phyloP scores from a whole-genome alignment of 805 yeast species.

The Ogataea pini region DNA sequence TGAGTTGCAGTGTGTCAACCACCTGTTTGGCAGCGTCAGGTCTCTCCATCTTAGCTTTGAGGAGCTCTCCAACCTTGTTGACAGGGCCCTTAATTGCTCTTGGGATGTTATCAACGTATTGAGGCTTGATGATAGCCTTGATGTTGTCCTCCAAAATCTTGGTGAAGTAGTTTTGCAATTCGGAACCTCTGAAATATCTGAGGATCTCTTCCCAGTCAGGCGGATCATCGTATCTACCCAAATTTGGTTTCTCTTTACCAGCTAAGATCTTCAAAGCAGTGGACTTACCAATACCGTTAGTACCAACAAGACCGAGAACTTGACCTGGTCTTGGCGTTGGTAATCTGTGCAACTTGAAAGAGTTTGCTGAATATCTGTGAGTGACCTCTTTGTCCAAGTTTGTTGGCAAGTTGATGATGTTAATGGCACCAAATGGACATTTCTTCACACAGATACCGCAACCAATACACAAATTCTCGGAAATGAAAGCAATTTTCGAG shows the following conservation, averaged over 20 bases:
- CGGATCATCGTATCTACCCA: slow-evolving; percentile 92
- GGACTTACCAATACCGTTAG: slow-evolving; percentile 98
- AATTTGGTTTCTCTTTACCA: slow-evolving; percentile 95
- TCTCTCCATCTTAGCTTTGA: slow-evolving; percentile 77
- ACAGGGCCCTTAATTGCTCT: slow-evolving; percentile 91
- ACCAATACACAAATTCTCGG: slow-evolving; percentile 94
- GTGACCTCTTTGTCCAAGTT: slow-evolving; percentile 90
- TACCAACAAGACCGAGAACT: slow-evolving; percentile 95
- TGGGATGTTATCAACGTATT: slow-evolving; percentile 96
- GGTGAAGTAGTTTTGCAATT: slow-evolving; percentile 93
- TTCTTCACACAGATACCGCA: slow-evolving; percentile 99
- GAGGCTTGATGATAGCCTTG: slow-evolving; percentile 98
- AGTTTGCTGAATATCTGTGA: slow-evolving; percentile 96
- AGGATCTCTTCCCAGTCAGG: slow-evolving; percentile 97
- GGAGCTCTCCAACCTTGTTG: slow-evolving; percentile 80
- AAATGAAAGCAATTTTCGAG: slow-evolving; percentile 89
- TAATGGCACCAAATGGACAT: slow-evolving; percentile 97
- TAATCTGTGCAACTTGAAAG: slow-evolving; percentile 93
- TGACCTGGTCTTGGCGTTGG: slow-evolving; percentile 99
- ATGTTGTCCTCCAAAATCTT: slow-evolving; percentile 91
- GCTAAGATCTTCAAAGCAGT: slow-evolving; percentile 96
- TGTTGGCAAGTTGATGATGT: slow-evolving; percentile 93
- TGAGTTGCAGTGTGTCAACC: slow-evolving; percentile 71
- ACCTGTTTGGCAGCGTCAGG: slow-evolving; percentile 64
- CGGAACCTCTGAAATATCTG: slow-evolving; percentile 92